Percentiles rank a stretch among this genome's conserved stretches.
Conservation (phyloP, 73 alveolate genomes). For the Symbiodinium natans region DNA sequence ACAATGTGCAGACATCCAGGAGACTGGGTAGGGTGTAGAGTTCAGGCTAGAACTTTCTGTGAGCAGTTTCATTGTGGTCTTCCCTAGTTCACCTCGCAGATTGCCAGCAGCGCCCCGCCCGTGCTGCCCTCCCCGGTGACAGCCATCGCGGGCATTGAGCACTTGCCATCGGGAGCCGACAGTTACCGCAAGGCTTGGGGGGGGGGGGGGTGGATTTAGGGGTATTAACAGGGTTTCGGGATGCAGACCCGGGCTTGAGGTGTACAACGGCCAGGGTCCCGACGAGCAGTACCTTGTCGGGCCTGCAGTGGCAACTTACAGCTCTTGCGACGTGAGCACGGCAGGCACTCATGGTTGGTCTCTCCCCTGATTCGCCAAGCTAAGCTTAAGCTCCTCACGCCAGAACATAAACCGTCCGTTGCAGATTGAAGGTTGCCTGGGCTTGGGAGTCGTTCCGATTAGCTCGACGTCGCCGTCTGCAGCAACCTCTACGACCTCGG, state of each 20-base stretch:
- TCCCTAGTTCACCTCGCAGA: neutral
- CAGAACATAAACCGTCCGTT: too few relatives aligned
- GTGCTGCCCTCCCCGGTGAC: conserved; percentile 28
- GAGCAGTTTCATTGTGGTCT: neutral
- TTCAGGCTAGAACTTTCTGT: neutral
- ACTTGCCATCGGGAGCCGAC: conserved; percentile 48
- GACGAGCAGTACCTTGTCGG: conserved; percentile 47
- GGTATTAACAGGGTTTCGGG: too few relatives aligned
- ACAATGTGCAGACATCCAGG: conserved; percentile 75
- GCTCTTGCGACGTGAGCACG: conserved; percentile 18
- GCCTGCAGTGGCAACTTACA: conserved; percentile 56
- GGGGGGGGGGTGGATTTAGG: too few relatives aligned
- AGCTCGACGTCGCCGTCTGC: neutral
- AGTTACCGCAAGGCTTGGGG: conserved; percentile 57
- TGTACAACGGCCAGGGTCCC: conserved; percentile 55
- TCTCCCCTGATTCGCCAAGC: too few relatives aligned
- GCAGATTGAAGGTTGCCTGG: neutral
- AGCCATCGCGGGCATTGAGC: conserved; percentile 62
- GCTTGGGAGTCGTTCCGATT: neutral
- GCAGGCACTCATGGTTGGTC: neutral
- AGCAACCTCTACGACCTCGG: neutral
- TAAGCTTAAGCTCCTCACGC: neutral
- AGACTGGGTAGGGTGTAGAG: neutral
- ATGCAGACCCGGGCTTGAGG: too few relatives aligned
- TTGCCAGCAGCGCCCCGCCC: conserved; percentile 42